Base-by-base conservation (phyloP, 257 asterid genomes). In the Salvia hispanica region DNA sequence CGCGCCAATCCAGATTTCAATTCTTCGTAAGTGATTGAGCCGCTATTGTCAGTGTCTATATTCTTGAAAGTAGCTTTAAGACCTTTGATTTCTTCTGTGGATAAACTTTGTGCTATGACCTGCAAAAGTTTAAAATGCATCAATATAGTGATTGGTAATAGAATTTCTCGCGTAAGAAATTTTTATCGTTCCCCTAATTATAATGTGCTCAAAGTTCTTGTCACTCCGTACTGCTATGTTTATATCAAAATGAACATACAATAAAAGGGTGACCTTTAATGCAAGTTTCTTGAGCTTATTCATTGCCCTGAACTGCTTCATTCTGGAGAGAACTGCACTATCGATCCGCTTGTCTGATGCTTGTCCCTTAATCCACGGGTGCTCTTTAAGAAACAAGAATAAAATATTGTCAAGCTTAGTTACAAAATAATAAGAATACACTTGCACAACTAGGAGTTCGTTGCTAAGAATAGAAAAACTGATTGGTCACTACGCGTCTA, bases 241-340 rank as follows among this genome's bases (percentile, higher is more conserved):
- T 40, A 31, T 31, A 40, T 8, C 18, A 63, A 67, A 59, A 39
- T 15, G 56, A 70, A 34, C 54, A 51, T 13, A 58, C 8, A 39
- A 70, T n/a, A 16, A 55, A 73, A 66, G 39, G 4, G 34, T 71
- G 47, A 88, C 95, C 95, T 88, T 85, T 61, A 88, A 62, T 33
- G 95, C 95, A 44, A 88, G 90, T 81, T 88, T 83, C 81, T 88
- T 85, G 78, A 88, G 87, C 81, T 88, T 88, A 78, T 88, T 88
- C 92, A 85, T 85, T 48, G 95, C 95, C 74, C 95, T 81, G 78
- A 88, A 88, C 76, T 88, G 95, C 83, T 88, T 85, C 95, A 88
- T 88, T 85, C 95, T 79, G 36, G 92, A 85, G 52, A 88, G 85
- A 72, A 88, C 95, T n/a, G 95, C 95, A 75, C 95, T 88, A 55